Evolutionary conservation across 2,329 filamentous ascomycete species (phyloP).

Genomic region (Thielaviopsis punctulata): DNA sequence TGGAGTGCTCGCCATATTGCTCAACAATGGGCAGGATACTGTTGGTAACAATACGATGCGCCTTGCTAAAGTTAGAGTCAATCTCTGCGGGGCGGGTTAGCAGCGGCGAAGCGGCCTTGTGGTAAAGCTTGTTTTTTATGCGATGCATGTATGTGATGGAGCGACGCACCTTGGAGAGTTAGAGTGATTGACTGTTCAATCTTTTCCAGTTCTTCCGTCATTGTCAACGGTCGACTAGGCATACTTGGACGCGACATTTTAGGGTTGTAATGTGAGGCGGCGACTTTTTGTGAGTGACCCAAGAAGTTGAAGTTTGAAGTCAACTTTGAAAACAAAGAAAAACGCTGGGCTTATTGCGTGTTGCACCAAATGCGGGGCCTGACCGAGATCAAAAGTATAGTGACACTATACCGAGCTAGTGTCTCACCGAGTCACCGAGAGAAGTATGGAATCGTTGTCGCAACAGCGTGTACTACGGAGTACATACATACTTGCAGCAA

Average conservation of each 20-base stretch:
- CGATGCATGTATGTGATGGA: neutral
- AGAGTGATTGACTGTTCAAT: conserved; percentile 93
- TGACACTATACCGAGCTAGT: neutral
- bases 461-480: too few relatives aligned
- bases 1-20: conserved; percentile 86
- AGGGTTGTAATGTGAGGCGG: neutral
- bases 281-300: too few relatives aligned
- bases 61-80: conserved; percentile 93
- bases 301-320: neutral
- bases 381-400: neutral
- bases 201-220: conserved; percentile 90
- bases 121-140: too few relatives aligned
- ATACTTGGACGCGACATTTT: conserved; percentile 32
- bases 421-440: neutral
- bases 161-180: conserved; percentile 61
- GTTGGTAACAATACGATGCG: conserved; percentile 86
- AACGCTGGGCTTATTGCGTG: neutral
- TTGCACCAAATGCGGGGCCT: neutral
- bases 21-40: conserved; percentile 88
- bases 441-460: neutral
- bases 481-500: too few relatives aligned
- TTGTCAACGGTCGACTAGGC: conserved; percentile 44
- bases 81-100: conserved; percentile 49
- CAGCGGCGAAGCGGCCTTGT: neutral
- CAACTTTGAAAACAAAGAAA: neutral